These are phyloP conservation scores for Paecilomyces fulvus DNA, from an alignment of 2,329 filamentous ascomycete species.

Conservation along the genomic window DNA sequence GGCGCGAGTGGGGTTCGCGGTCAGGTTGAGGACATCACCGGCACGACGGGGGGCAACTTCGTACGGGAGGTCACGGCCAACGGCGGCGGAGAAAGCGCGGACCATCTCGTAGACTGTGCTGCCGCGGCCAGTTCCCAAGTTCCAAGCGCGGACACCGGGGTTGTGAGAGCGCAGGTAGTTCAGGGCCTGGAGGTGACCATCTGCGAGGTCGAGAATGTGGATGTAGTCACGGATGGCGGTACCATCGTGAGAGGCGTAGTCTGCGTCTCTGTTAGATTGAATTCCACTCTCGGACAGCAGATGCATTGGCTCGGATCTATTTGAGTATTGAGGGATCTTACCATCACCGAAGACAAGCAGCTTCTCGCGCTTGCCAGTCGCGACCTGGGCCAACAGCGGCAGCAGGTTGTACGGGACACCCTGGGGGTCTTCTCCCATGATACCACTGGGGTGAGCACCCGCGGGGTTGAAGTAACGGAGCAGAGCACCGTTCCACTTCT, in stretches of 20 bases:
- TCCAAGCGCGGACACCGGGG: conserved; percentile 92
- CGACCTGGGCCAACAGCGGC: conserved; percentile 88
- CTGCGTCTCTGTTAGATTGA: conserved; percentile 37
- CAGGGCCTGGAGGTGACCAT: conserved; percentile 78
- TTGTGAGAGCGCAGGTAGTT: conserved; percentile 77
- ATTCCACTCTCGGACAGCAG: background rate
- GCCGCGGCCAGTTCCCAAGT: conserved; percentile 86
- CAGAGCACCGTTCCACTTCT: conserved; percentile 87
- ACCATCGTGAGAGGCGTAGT: conserved; percentile 84
- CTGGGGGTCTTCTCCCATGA: conserved; percentile 97
- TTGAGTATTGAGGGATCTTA: conserved; percentile 31
- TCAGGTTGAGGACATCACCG: conserved; percentile 90
- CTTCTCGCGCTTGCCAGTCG: conserved; percentile 89
- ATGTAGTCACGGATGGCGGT: conserved; percentile 98
- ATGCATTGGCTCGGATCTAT: background rate
- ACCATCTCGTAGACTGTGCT: conserved; percentile 97
- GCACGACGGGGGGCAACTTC: conserved; percentile 72
- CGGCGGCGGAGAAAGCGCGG: conserved; percentile 81
- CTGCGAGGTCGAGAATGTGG: conserved; percentile 83
- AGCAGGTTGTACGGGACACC: conserved; percentile 94
- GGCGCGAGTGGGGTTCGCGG: conserved; percentile 78
- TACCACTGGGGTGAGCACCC: conserved; percentile 84
- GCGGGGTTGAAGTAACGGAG: conserved; percentile 97
- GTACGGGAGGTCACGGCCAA: conserved; percentile 79
- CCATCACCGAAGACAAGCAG: conserved; percentile 89